Evolutionary conservation across 352 stramenopile species (phyloP).

Genomic region (Phytophthora tentaculata): DNA sequence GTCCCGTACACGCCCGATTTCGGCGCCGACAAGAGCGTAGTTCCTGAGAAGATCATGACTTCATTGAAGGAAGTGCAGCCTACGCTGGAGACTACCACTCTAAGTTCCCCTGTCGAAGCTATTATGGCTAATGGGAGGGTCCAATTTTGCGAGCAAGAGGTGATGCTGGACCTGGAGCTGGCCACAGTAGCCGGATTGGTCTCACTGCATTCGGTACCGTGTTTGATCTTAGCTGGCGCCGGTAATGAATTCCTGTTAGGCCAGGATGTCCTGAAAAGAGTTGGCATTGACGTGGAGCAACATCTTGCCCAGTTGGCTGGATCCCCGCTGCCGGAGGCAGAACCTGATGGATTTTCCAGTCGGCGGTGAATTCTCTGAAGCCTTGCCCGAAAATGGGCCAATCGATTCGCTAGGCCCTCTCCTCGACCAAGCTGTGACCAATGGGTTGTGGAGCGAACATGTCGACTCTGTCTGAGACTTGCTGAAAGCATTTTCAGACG

Average conservation of each 20-base stretch:
- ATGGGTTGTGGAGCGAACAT: not conserved
- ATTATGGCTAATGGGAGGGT: slow-evolving; percentile 12
- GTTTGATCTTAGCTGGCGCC: too few species aligned
- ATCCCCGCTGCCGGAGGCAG: not conserved
- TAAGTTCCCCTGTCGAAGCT: slow-evolving; percentile 3
- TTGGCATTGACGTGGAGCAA: not conserved
- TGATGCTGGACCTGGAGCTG: not conserved
- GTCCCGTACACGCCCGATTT: not conserved
- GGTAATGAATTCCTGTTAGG: too few species aligned
- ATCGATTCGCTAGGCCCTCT: not conserved
- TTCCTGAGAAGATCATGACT: slow-evolving; percentile 2
- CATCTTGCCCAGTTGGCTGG: slow-evolving; percentile 6
- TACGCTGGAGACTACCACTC: not conserved
- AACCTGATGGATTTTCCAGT: slow-evolving; percentile 6
- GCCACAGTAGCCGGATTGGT: too few species aligned
- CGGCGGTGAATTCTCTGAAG: not conserved
- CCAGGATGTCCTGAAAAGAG: too few species aligned
- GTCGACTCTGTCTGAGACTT: not conserved
- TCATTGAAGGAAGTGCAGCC: slow-evolving; percentile 1
- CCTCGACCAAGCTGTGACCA: not conserved
- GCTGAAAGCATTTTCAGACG: not conserved
- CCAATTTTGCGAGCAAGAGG: slow-evolving; percentile 2
- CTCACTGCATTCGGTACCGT: too few species aligned
- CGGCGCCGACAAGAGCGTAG: slow-evolving; percentile 2
- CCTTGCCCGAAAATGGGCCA: not conserved